These are phyloP conservation scores for Bassia scoparia DNA, from an alignment of 148 eudicot species.

Conservation along the genomic window DNA sequence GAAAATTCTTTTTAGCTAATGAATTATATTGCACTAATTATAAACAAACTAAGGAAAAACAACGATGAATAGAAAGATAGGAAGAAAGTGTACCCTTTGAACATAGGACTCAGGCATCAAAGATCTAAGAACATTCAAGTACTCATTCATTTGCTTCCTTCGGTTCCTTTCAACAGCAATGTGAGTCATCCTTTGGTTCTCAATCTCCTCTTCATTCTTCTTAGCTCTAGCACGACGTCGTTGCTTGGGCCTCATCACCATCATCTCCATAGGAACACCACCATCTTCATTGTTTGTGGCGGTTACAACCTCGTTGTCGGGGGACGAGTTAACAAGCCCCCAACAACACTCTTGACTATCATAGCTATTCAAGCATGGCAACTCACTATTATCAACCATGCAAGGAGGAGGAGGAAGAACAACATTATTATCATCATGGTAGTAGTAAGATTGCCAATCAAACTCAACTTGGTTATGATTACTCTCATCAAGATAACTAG, in stretches of 20 bases:
- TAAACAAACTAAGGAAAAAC: neutral
- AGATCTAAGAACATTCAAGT: conserved; percentile 41
- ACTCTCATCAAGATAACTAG: neutral
- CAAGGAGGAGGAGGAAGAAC: neutral
- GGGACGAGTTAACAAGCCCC: conserved; percentile 12
- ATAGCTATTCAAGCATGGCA: conserved; percentile 1
- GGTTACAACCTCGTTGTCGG: neutral
- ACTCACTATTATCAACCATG: neutral
- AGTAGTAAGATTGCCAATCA: conserved; percentile 13
- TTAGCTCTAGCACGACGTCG: conserved; percentile 35
- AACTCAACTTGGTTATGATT: neutral
- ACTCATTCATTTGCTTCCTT: conserved; percentile 68
- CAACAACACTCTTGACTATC: conserved; percentile 15
- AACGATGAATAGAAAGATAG: neutral
- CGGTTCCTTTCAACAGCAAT: conserved; percentile 66
- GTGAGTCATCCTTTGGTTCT: conserved; percentile 76
- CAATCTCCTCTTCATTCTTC: conserved; percentile 57
- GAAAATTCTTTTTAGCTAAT: too few species aligned
- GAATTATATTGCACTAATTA: neutral
- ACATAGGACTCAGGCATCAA: conserved; percentile 64
- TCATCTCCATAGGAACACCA: conserved; percentile 4
- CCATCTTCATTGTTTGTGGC: neutral
- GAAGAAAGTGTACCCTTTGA: conserved; percentile 43
- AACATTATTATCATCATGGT: neutral
- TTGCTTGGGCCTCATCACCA: conserved; percentile 30